Base-by-base conservation (phyloP, 2,329 filamentous ascomycete genomes). In the Botryotinia convoluta region DNA sequence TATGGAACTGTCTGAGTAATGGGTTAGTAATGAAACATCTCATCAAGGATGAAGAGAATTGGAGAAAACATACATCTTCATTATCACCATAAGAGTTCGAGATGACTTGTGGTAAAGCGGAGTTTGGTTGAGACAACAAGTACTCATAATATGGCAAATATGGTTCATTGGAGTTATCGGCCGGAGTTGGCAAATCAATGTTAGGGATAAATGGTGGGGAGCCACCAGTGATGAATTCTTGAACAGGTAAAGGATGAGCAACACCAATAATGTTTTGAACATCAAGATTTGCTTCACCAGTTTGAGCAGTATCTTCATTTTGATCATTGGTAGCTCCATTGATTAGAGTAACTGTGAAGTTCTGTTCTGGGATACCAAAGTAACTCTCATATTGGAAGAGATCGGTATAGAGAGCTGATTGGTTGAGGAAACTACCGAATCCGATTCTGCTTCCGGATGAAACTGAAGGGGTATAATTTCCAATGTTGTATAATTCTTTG, bases 31-130 rank as follows among this genome's bases (percentile, higher is more conserved):
- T 22, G 8, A 1, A 39, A 4, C 12, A 51, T 20, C 10, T 37
- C 1, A 37, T 39, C 2, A 26, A 37, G 2, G 6, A 62, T 10
- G 4, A 1, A 68, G 20, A 39, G 16, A 18, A 6, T 32, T 26
- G 16, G 37, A 29, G 9, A n/a, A 32, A 32, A 72, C 71, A 54
- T 42, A 72, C 71, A 54, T 72, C 83, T 81, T 90, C 88, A 74
- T 89, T 85, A 76, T 90, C 88, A 32, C 85, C 86, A 77, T 90
- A 90, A 20, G 86, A 88, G 35, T 88, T 85, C 60, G 86, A 86
- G 32, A 90, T 83, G 2, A 90, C 85, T 71, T 88, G 87, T 1
- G 89, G 88, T 16, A 90, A 77, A 35, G 60, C 75, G 2, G 67
- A 72, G 60, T 85, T 81, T 26, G 81, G 78, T 61, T 86, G 83